phyloP scores from a whole-genome alignment of 176 grass and related monocot species.

The Musa schizocarpa region DNA sequence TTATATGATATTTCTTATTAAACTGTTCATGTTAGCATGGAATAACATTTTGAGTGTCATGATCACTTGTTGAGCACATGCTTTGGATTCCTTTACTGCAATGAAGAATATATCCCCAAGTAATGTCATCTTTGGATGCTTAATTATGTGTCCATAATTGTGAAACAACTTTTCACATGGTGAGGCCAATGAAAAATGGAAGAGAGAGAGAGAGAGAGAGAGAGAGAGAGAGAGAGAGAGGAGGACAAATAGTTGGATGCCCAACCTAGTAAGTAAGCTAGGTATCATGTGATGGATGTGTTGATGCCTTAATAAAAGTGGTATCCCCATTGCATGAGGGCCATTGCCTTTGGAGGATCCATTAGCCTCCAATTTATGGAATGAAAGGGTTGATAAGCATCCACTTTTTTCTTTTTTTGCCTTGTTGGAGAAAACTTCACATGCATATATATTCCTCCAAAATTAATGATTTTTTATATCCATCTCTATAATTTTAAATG shows the following conservation, averaged over 20 bases:
- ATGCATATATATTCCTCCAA: too few species aligned
- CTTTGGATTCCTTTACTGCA: background rate
- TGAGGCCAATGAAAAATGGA: background rate
- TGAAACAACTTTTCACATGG: background rate
- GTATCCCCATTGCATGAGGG: background rate
- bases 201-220: background rate
- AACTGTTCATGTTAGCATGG: too few species aligned
- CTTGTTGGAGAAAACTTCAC: too few species aligned
- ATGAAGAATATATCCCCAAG: background rate
- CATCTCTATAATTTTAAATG: too few species aligned
- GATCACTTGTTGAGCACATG: background rate
- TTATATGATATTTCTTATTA: too few species aligned
- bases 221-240: background rate
- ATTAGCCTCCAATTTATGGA: background rate
- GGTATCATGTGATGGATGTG: background rate
- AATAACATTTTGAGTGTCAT: background rate
- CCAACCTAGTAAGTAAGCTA: conserved; percentile 1
- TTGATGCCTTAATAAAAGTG: background rate
- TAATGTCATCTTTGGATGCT: background rate
- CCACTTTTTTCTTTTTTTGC: too few species aligned
- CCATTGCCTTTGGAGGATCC: background rate
- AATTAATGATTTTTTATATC: too few species aligned
- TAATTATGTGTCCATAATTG: background rate
- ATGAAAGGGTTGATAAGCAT: background rate
- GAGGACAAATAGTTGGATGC: background rate